Evolutionary conservation across 2,329 filamentous ascomycete species (phyloP), one percentile per base, ranked within the genome.

Genomic region (Curvularia hawaiiensis): DNA sequence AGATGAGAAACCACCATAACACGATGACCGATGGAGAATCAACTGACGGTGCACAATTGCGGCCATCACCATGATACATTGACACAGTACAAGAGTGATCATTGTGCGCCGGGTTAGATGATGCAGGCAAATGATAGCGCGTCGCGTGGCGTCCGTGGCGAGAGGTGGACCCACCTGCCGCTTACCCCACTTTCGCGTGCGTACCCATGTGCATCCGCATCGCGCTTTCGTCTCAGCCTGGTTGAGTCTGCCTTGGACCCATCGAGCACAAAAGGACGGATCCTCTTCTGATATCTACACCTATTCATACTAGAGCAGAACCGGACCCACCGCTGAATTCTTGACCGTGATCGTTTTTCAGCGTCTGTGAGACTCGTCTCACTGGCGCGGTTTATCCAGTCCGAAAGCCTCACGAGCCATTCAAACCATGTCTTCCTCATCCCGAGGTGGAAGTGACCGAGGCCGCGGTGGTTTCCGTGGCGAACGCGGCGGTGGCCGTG

Each of bases 361-460:
- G 28, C 22, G 18, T 44, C 48, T n/a, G 16, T 40, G 18, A 45
- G 30, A 18, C 16, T 56, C 28, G 33, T 47, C 35, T 52, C 22
- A 14, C 14, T 12, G 20, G 38, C 49, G 16, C 49, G 14, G 24
- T 24, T 43, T 24, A 30, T 26, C 22, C 43, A 47, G 54, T 48
- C 30, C 54, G 54, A 43, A 52, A 38, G 49, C 49, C 50, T 56
- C 54, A 53, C 38, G 44, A n/a, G 50, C 50, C 54, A 49, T 53
- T 56, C 50, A 49, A 18, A 39, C 12, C 1, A 56, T 56, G 54
- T 56, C 54, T 9, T 33, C 41, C 48, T 50, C 50, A 56, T 43
- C 54, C 10, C 22, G 50, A 44, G 53, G 61, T n/a, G 60, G 55
- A 33, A 41, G 52, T 8, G 49, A 54, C 10, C 43, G 54, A 48